Base-by-base conservation (phyloP, 306 rosid species). In the Prunus fruticosa region DNA sequence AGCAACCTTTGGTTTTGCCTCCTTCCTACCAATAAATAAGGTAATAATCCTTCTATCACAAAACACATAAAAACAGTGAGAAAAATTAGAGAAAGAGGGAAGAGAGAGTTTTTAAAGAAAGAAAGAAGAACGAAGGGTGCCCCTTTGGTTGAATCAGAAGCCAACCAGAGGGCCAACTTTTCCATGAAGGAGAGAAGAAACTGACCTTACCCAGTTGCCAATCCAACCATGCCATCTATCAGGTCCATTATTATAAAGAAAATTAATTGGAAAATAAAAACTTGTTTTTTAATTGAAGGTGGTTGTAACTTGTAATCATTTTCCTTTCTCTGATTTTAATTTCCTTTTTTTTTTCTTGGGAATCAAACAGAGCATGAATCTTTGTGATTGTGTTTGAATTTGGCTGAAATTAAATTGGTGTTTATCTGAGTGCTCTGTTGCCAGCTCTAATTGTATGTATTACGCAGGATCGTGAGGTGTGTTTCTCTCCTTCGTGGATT, bases 191-290 rank as follows among this genome's bases (percentile, higher is more conserved):
- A 22, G 60, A 11, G 67, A 43, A 79, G 16, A 61, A 43, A 56
- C 43, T 51, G 10, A 60, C n/a, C 5, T 56, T 25, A 72, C 43
- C 68, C 67, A 10, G 19, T 52, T 54, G 46, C 50, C 79, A 71
- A 66, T 77, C 69, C 76, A 72, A 72, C 23, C 79, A 80, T 81
- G 88, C 64, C 85, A 76, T 79, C 43, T 79, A 73, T 64, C 67
- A 78, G 89, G 81, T 67, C 20, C 67, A 66, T 67, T 25, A 6
- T 25, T 25, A 16, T 73, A 60, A 60, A 52, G 11, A 2, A 9
- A 67, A 16, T 15, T 12, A n/a, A 18, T 61, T 45, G n/a, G 28
- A 73, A 56, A 45, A 58, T 34, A 6, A 45, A 58, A 45, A 5
- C 19, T 60, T 54, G 16, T 51, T 58, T 15, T 11, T 19, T 18